Evolutionary conservation across 2,329 filamentous ascomycete species (phyloP), one percentile per base, ranked within the genome.

Genomic region (Ophiostoma tasmaniense): DNA sequence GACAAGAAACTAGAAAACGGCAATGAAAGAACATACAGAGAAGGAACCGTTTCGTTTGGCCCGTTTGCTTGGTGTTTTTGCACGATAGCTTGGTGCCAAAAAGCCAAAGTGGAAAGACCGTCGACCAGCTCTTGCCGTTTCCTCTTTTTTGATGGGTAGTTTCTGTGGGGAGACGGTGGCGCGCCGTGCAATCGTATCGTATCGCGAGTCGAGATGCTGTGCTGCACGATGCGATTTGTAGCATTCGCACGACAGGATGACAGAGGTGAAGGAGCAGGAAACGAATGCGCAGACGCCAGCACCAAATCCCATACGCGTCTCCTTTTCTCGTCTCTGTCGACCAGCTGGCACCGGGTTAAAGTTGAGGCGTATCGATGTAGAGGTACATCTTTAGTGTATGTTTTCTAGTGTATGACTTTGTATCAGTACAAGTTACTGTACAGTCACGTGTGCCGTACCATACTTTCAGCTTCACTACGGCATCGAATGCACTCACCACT

Each of bases 221-320:
- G 55, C 25, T 61, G 55, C 55, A 61, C 25, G 55, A 20, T 61
- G 11, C 25, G 22, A 17, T 28, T 61, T 14, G 55, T 17, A 61
- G 25, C 55, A 30, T 61, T 30, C 14, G 55, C 55, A 61, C 55
- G 55, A 61, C 55, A 61, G 55, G 55, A 30, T 61, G 55, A 8
- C 55, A 25, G 55, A 61, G 55, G 30, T 61, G 55, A 61, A 61
- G 55, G 55, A 61, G 55, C 13, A 30, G 22, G 55, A 61, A 61
- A 33, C 11, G 50, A 55, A 25, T 55, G 55, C 25, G 3, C 22
- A 25, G n/a, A 55, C n/a, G 50, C 14, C 52, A 28, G 52, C 52
- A 30, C 13, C 52, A 25, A 25, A 28, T 13, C 13, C 14, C 55
- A 25, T 25, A 28, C 25, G 55, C 55, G 55, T 20, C 55, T 61